Conservation (phyloP, 1,284 basidiomycete genomes). For the Prillingera fragicola region DNA sequence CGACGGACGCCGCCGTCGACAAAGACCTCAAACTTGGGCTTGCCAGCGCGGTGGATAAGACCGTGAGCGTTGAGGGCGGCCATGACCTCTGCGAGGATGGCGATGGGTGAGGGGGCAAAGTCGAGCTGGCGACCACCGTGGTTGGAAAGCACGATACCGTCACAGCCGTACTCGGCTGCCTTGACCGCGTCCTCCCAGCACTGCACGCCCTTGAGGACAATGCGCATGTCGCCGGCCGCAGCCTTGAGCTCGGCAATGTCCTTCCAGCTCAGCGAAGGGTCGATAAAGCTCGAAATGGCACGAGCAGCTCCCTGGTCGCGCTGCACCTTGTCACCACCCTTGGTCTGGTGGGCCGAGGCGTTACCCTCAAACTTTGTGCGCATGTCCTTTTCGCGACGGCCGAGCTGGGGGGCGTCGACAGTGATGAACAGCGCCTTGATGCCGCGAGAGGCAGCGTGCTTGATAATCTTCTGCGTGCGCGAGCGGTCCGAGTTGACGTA, state of each 20-base stretch:
- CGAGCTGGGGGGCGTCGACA: conserved; percentile 87
- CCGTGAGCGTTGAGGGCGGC: conserved; percentile 61
- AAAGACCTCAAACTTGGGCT: conserved; percentile 71
- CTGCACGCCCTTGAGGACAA: conserved; percentile 89
- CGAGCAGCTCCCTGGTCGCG: conserved; percentile 85
- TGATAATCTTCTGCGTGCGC: conserved; percentile 74
- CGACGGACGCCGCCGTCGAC: conserved; percentile 88
- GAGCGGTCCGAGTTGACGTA: conserved; percentile 80
- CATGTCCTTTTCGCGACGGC: conserved; percentile 92
- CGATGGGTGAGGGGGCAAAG: conserved; percentile 82
- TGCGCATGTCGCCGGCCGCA: conserved; percentile 79
- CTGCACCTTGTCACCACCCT: conserved; percentile 59
- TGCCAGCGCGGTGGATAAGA: conserved; percentile 49
- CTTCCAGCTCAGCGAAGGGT: conserved; percentile 78
- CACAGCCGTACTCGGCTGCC: conserved; percentile 75
- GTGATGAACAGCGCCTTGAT: conserved; percentile 85
- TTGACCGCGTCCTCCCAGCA: conserved; percentile 88
- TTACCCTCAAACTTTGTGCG: conserved; percentile 87
- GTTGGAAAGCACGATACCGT: conserved; percentile 67
- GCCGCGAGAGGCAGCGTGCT: conserved; percentile 75
- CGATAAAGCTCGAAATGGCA: conserved; percentile 94
- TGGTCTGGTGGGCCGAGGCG: conserved; percentile 61
- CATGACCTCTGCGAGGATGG: conserved; percentile 83
- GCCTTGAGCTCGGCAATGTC: conserved; percentile 83
- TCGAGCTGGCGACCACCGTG: conserved; percentile 75